Evolutionary conservation across 768 basidiomycete species (phyloP).

Genomic region (Phylloporus rhodoxanthus): DNA sequence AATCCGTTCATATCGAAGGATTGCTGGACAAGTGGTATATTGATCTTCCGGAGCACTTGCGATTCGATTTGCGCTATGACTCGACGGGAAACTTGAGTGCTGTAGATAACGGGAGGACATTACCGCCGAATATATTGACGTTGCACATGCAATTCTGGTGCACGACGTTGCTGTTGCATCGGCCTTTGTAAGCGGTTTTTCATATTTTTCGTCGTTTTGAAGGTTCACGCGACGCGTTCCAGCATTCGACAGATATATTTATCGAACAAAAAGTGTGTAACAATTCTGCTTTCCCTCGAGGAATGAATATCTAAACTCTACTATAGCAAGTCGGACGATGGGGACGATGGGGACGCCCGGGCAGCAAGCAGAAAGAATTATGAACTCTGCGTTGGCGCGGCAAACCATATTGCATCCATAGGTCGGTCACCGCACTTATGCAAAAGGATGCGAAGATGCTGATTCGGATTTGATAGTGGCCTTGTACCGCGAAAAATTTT

Average conservation of each 20-base stretch:
- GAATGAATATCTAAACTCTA: neutral
- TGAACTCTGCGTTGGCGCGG: slow-evolving; percentile 68
- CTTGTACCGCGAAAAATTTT: slow-evolving; percentile 58
- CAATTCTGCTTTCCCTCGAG: neutral
- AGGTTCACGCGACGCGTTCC: slow-evolving; percentile 1
- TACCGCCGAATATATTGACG: slow-evolving; percentile 62
- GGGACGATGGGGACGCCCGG: slow-evolving; percentile 49
- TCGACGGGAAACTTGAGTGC: slow-evolving; percentile 29
- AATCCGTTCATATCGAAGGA: slow-evolving; percentile 53
- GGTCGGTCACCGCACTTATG: slow-evolving; percentile 32
- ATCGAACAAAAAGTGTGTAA: slow-evolving; percentile 36
- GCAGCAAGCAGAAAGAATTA: slow-evolving; percentile 57
- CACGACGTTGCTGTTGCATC: slow-evolving; percentile 64
- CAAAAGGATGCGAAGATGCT: neutral
- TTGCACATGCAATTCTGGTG: slow-evolving; percentile 88
- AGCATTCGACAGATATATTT: slow-evolving; percentile 27
- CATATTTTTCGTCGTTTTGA: neutral
- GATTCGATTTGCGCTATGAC: slow-evolving; percentile 48
- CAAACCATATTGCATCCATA: slow-evolving; percentile 73
- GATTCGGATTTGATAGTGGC: slow-evolving; percentile 34
- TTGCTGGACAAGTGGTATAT: slow-evolving; percentile 70
- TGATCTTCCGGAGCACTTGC: slow-evolving; percentile 61
- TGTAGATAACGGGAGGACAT: slow-evolving; percentile 28
- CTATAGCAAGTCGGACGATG: slow-evolving; percentile 32
- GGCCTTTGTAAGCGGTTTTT: slow-evolving; percentile 60